These are phyloP conservation scores for Perkinsus olseni DNA, from an alignment of 169 alveolate species.

Conservation along the genomic window DNA sequence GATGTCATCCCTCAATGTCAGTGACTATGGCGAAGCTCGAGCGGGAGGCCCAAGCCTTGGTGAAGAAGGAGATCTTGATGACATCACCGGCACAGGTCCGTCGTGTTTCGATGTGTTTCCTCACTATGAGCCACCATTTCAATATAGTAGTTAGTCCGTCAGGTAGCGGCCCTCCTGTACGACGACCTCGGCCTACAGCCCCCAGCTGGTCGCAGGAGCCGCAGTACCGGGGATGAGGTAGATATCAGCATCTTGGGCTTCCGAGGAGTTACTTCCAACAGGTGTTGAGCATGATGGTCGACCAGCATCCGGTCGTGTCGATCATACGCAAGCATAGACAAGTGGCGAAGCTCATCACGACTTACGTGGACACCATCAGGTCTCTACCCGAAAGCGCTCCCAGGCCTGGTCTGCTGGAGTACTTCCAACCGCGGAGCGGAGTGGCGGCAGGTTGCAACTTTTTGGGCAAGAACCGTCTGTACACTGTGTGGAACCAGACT, in stretches of 20 bases:
- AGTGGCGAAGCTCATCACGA: slow-evolving; percentile 17
- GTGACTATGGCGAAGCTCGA: neutral
- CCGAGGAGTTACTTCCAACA: neutral
- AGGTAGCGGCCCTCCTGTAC: neutral
- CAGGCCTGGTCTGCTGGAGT: neutral
- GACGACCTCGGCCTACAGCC: neutral
- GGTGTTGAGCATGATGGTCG: slow-evolving; percentile 7
- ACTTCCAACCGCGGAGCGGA: neutral
- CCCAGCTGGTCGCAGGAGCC: neutral
- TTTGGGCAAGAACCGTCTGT: slow-evolving; percentile 6
- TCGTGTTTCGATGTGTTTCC: no score
- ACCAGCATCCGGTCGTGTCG: slow-evolving; percentile 25
- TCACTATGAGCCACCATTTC: neutral
- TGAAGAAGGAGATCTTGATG: neutral
- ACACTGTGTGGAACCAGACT: slow-evolving; percentile 42
- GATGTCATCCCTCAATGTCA: neutral
- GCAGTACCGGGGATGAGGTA: neutral
- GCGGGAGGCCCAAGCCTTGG: neutral
- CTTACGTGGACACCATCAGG: slow-evolving; percentile 17
- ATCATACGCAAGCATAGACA: slow-evolving; percentile 21
- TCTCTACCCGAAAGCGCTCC: slow-evolving; percentile 11
- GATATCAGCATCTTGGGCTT: neutral
- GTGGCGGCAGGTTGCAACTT: neutral
- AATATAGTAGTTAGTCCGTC: neutral
- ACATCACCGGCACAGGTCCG: neutral